Evolutionary conservation across 768 basidiomycete species (phyloP).

Genomic region (Pleurotus salmoneostramineus): DNA sequence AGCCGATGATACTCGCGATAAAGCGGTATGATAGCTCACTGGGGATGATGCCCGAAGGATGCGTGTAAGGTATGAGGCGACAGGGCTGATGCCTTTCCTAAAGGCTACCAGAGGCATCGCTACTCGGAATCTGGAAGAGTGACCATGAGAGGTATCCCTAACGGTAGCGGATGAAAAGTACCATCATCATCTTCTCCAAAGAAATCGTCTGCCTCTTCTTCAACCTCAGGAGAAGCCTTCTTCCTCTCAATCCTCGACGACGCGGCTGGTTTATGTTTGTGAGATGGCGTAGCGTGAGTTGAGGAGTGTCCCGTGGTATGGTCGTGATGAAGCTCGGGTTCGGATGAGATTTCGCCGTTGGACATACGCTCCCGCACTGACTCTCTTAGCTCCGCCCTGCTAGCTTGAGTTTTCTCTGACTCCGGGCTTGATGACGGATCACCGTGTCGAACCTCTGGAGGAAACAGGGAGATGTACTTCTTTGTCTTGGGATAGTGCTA

Average conservation of each 20-base stretch:
- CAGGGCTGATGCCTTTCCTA: too few relatives aligned
- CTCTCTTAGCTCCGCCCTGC: constrained; percentile 53
- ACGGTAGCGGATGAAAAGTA: constrained; percentile 15
- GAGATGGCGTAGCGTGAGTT: neutral
- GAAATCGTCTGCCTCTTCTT: constrained; percentile 31
- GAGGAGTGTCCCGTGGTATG: too few relatives aligned
- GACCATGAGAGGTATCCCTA: neutral
- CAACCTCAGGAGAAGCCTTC: constrained; percentile 1
- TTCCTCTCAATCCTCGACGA: too few relatives aligned
- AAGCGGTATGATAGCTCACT: too few relatives aligned
- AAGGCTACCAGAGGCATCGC: too few relatives aligned
- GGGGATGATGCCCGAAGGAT: too few relatives aligned
- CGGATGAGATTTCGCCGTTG: constrained; percentile 47
- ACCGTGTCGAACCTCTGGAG: constrained; percentile 53
- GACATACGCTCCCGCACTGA: constrained; percentile 62
- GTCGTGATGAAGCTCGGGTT: constrained; percentile 57
- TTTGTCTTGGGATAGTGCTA: constrained; percentile 82
- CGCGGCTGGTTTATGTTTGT: too few relatives aligned
- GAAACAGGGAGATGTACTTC: constrained; percentile 91
- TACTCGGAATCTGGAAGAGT: neutral
- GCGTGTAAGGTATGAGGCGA: too few relatives aligned
- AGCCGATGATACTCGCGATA: too few relatives aligned
- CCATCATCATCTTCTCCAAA: constrained; percentile 34
- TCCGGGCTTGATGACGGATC: constrained; percentile 20
- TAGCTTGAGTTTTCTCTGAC: constrained; percentile 37